Evolutionary conservation across 768 basidiomycete species (phyloP), one percentile per base, ranked within the genome.

Genomic region (Boletus pseudo-olivaceus): DNA sequence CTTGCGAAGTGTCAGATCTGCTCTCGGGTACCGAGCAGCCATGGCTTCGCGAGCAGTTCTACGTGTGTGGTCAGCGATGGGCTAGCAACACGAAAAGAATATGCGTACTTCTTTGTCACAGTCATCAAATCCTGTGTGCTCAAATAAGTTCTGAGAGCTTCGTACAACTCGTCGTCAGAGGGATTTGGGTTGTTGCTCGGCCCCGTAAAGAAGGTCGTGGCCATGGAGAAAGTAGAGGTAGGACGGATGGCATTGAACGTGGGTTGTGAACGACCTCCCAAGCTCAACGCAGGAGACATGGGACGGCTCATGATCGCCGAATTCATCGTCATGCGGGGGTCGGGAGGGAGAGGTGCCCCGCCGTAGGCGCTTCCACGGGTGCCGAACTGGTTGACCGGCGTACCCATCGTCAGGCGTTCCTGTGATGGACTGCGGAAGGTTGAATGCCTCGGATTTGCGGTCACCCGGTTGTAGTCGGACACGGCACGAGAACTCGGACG

Each of bases 41-140:
- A 88, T 76, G 5, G 82, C 83, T 54, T 87, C 84, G 50, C 87
- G 78, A 1, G 84, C 79, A 60, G 84, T 80, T 66, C 81, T 82
- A 48, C 5, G 30, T 0, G 10, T 12, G 8, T n/a, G 56, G 41
- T 56, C 51, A 63, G 62, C 42, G 19, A 50, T 0, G 12, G 9
- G 8, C 29, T n/a, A 30, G 53, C 19, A 20, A 43, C 8, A 38
- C n/a, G 10, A 39, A 39, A 49, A 27, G 42, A 41, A 12, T 2
- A 47, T 2, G 3, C 82, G 63, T 59, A 85, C 80, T 82, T 84
- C 75, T 84, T 84, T 58, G 82, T 84, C 43, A 88, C 83, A n/a
- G 76, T 78, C 85, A 88, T 85, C 59, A 87, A 66, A 65, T 88
- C 84, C 61, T 86, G 83, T 23, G 81, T 80, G 48, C 83, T 80